These are phyloP conservation scores for Chiua sp. DNA, from an alignment of 1,284 basidiomycete species.

Conservation along the genomic window DNA sequence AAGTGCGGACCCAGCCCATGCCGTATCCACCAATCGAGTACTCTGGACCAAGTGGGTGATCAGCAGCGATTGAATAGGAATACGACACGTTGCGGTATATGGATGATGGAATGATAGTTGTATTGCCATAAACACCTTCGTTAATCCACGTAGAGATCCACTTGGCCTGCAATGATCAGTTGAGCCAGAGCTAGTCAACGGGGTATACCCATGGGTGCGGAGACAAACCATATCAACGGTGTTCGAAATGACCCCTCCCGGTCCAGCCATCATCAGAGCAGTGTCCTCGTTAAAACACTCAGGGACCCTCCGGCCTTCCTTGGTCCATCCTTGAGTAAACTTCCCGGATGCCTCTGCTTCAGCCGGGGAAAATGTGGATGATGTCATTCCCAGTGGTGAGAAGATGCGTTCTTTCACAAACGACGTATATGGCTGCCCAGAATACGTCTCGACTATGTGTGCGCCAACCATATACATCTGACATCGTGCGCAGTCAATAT, in stretches of 20 bases:
- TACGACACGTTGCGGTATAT: slow-evolving; percentile 34
- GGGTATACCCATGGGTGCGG: too few species aligned
- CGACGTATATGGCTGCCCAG: slow-evolving; percentile 37
- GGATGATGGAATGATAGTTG: slow-evolving; percentile 32
- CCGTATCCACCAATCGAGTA: slow-evolving; percentile 36
- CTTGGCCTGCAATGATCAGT: slow-evolving; percentile 13
- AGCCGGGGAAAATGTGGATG: slow-evolving; percentile 41
- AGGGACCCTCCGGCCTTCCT: slow-evolving; percentile 35
- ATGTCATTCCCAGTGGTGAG: slow-evolving; percentile 37
- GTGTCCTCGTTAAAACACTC: too few species aligned
- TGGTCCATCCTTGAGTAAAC: slow-evolving; percentile 41
- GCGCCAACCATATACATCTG: slow-evolving; percentile 43
- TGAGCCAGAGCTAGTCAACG: too few species aligned
- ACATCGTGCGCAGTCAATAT: slow-evolving; percentile 2
- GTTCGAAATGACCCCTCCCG: too few species aligned
- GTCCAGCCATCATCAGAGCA: too few species aligned
- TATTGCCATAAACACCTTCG: slow-evolving; percentile 29
- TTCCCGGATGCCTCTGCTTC: slow-evolving; percentile 38
- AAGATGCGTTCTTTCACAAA: slow-evolving; percentile 41
- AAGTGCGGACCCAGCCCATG: slow-evolving; percentile 39
- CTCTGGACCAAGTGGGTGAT: slow-evolving; percentile 4
- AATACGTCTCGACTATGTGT: slow-evolving; percentile 41
- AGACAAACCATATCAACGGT: too few species aligned
- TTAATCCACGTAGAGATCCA: slow-evolving; percentile 41
- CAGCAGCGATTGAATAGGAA: slow-evolving; percentile 25